A percentile compares a stretch with the other conserved stretches of the same genome.
Evolutionary conservation across 192 early-diverging fungal genomes (phyloP).

Genomic region (Backusella parvicylindrica): DNA sequence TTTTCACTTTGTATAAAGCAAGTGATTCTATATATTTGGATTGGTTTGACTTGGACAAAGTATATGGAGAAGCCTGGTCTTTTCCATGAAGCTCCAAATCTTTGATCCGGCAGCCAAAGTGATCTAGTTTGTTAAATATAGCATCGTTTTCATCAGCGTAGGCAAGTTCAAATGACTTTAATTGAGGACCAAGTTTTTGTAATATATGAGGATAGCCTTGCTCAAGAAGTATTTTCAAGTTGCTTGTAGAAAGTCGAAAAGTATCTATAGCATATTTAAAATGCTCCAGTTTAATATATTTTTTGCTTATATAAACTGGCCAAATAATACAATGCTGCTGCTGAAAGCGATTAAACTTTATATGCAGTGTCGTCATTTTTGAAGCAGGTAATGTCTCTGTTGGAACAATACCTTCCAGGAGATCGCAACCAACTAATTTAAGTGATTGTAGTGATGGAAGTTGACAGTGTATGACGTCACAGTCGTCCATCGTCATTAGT

Average conservation of each 20-base stretch:
- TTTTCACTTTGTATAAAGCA: background rate
- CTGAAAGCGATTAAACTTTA: background rate
- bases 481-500: background rate
- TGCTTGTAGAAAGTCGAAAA: background rate
- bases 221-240: background rate
- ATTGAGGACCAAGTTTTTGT: background rate
- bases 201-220: background rate
- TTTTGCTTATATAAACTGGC: background rate
- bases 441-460: background rate
- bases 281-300: background rate
- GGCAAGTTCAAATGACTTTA: background rate
- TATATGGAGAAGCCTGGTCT: background rate
- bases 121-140: background rate
- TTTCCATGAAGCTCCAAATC: background rate
- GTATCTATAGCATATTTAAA: background rate
- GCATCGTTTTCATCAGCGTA: background rate
- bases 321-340: background rate
- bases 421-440: background rate
- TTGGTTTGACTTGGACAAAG: background rate
- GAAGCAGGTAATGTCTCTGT: background rate
- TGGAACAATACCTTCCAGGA: background rate
- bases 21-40: background rate
- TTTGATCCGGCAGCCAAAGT: background rate
- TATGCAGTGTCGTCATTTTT: background rate
- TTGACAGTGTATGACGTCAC: background rate